These are phyloP conservation scores for Leishmania turanica DNA, from an alignment of 208 protist genomes.

Conservation along the genomic window DNA sequence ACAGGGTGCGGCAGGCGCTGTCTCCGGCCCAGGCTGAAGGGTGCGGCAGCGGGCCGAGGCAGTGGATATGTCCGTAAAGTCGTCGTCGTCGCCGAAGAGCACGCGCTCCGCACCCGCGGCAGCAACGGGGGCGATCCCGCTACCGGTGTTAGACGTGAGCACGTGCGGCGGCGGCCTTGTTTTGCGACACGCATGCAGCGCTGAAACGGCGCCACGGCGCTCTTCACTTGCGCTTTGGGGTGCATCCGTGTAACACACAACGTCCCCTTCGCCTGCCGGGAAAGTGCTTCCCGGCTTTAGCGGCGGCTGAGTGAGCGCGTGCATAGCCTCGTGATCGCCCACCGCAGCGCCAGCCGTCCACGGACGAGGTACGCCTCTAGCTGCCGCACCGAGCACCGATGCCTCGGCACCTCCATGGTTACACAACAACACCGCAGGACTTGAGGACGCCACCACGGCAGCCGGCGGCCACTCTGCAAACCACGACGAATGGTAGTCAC, in stretches of 20 bases:
- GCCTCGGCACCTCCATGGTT: not conserved
- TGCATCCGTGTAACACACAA: not conserved
- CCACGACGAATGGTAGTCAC: not conserved
- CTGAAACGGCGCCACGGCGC: not conserved
- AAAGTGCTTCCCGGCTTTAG: not conserved
- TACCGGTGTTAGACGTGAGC: not conserved
- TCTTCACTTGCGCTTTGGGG: not conserved
- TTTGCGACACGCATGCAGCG: not conserved
- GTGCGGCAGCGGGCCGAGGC: not conserved
- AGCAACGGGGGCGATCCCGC: not conserved
- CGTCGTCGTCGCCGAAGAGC: constrained; percentile 20
- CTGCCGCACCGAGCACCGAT: not conserved
- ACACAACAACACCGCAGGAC: not conserved
- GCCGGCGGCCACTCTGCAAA: constrained; percentile 2
- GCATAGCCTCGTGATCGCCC: not conserved
- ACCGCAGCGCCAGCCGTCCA: too few species aligned
- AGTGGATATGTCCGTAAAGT: constrained; percentile 1
- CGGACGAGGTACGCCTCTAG: not conserved
- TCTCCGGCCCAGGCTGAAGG: not conserved
- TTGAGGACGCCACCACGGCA: not conserved
- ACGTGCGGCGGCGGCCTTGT: not conserved
- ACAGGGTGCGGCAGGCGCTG: not conserved
- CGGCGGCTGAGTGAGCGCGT: not conserved
- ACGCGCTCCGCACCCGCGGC: constrained; percentile 17
- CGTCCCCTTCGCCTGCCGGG: not conserved